Percentiles rank a stretch among this genome's conserved stretches.
phyloP scores from a whole-genome alignment of 768 basidiomycete genomes.

The Pholiota molesta region DNA sequence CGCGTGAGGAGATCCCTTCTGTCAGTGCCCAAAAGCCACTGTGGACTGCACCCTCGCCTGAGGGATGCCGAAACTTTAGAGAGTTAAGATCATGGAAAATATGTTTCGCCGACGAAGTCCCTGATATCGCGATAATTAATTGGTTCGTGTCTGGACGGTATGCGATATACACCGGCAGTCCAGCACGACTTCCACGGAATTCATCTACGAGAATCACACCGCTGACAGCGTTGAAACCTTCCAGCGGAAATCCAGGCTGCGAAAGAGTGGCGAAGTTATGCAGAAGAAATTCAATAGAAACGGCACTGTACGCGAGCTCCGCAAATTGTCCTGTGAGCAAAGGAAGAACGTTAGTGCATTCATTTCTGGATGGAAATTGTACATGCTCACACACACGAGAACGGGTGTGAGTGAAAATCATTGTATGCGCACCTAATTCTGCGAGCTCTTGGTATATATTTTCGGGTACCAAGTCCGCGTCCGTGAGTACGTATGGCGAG shows the following conservation, averaged over 20 bases:
- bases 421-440: constrained; percentile 40
- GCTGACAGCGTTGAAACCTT: constrained; percentile 44
- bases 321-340: constrained; percentile 52
- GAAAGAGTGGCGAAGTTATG: constrained; percentile 39
- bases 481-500: constrained; percentile 45
- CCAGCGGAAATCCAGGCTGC: constrained; percentile 50
- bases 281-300: constrained; percentile 47
- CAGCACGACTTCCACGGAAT: constrained; percentile 44
- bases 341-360: not conserved
- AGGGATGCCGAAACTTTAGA: constrained; percentile 40
- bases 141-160: constrained; percentile 48
- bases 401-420: not conserved
- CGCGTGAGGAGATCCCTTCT: constrained; percentile 37
- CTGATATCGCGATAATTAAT: constrained; percentile 55
- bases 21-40: constrained; percentile 60
- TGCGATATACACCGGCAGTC: constrained; percentile 49
- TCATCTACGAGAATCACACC: constrained; percentile 37
- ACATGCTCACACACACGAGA: not conserved
- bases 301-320: constrained; percentile 49
- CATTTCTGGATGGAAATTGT: not conserved
- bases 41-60: constrained; percentile 45
- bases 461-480: constrained; percentile 40
- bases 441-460: constrained; percentile 43
- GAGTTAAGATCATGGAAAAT: constrained; percentile 50
- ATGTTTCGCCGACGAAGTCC: constrained; percentile 46